Base-by-base conservation (phyloP, 1,284 basidiomycete species). In the Gomphus sp. region DNA sequence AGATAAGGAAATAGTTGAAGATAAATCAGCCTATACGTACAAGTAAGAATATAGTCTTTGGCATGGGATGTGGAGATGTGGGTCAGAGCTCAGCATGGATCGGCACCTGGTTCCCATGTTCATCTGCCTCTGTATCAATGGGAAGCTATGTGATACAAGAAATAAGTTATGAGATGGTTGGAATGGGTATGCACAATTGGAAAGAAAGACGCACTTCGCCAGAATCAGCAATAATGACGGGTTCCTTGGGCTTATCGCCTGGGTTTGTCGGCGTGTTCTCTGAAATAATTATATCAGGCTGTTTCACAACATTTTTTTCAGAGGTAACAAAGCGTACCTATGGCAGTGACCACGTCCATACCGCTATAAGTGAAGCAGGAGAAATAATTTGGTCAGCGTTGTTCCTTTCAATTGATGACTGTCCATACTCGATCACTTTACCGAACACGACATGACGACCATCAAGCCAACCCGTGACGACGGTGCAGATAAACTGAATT, bases 391-490 rank as follows among this genome's bases (percentile, higher is more conserved):
- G n/a, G 25, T 34, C 43, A 45, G 44, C 8, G n/a, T 18, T 4
- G 18, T 6, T 16, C 6, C 3, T 16, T 22, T 45, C 4, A 22
- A 45, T 11, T 16, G 18, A 52, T 11, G 37, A 45, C n/a, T 28
- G 28, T 43, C 16, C 58, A 22, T 54, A 59, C 58, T 96, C 91
- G 51, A 96, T 64, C 59, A 97, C 89, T 65, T 84, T 84, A 61
- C 94, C 94, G 66, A 97, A 98, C 49, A 98, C 93, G 69, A 95
- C 88, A 64, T 89, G 89, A 70, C 81, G 84, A 65, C 80, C 80
- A 71, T 89, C 87, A 66, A 89, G 72, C 88, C 85, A 89, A 74
- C 79, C 76, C 44, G 92, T 95, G 64, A 76, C 73, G 66, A 84
- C 81, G 62, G 88, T 93, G 70, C 80, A 88, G 67, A 93, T 92